Evolutionary conservation across 164 flowering plant species (phyloP).

Genomic region (Santalum album): DNA sequence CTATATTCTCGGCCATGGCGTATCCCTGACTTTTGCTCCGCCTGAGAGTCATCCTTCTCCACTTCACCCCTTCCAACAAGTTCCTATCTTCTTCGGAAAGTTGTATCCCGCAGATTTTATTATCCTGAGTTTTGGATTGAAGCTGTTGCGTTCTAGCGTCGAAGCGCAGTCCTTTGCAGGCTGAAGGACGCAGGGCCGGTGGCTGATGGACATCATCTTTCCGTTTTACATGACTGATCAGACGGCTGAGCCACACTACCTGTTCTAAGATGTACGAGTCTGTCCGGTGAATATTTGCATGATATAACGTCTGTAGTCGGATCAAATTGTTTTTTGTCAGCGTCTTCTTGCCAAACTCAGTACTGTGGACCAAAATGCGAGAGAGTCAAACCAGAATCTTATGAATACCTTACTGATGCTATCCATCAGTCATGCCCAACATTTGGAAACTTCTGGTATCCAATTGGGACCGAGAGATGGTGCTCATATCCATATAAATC

Average conservation of each 20-base stretch:
- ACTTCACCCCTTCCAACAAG: constrained; percentile 31
- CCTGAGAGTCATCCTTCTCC: constrained; percentile 31
- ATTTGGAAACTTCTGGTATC: too few relatives aligned
- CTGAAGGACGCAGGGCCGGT: constrained; percentile 27
- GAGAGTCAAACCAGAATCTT: background rate
- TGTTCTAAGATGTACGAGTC: constrained; percentile 51
- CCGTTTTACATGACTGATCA: constrained; percentile 32
- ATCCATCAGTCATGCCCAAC: too few relatives aligned
- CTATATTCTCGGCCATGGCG: constrained; percentile 12
- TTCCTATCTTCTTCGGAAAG: constrained; percentile 44
- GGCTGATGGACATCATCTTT: constrained; percentile 35
- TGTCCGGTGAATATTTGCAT: constrained; percentile 52
- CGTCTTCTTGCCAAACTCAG: constrained; percentile 38
- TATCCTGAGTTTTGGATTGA: constrained; percentile 8
- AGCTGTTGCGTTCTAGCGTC: constrained; percentile 15
- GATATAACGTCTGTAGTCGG: constrained; percentile 68
- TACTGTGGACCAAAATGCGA: constrained; percentile 26
- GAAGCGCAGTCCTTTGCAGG: constrained; percentile 15
- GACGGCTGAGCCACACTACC: constrained; percentile 51
- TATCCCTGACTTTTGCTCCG: constrained; percentile 61
- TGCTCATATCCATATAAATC: too few relatives aligned
- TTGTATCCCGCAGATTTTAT: constrained; percentile 8
- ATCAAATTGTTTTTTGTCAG: constrained; percentile 18
- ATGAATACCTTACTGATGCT: too few relatives aligned
- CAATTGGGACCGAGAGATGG: too few relatives aligned